Evolutionary conservation across 768 basidiomycete species (phyloP).

Genomic region (Suillus alpinus): DNA sequence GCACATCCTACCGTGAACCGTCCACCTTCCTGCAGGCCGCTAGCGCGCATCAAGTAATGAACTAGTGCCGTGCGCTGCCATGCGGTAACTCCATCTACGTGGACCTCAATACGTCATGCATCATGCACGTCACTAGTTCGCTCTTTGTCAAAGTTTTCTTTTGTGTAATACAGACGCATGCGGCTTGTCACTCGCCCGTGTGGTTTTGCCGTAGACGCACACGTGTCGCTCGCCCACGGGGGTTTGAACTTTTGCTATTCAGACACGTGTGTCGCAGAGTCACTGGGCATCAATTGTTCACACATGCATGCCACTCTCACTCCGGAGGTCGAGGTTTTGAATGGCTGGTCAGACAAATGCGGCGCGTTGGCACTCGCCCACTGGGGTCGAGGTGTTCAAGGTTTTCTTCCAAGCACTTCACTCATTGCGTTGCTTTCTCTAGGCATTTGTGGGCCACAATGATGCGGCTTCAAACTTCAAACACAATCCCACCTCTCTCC

Average conservation of each 20-base stretch:
- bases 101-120: background rate
- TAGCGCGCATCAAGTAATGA: background rate
- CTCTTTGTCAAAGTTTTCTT: background rate
- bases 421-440: no score
- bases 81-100: background rate
- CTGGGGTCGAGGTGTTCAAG: background rate
- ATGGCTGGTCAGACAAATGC: background rate
- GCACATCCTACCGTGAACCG: background rate
- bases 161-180: background rate
- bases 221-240: background rate
- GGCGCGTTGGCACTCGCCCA: background rate
- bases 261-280: background rate
- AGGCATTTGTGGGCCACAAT: background rate
- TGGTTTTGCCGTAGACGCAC: background rate
- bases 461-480: background rate
- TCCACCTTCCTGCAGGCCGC: background rate
- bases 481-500: background rate
- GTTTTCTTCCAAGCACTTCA: no score
- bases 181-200: background rate
- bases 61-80: background rate
- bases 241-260: background rate
- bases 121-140: background rate
- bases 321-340: background rate
- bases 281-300: background rate
- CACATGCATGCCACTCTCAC: background rate